Conservation (phyloP, 2,329 filamentous ascomycete genomes). For the Verticillium nonalfalfae region DNA sequence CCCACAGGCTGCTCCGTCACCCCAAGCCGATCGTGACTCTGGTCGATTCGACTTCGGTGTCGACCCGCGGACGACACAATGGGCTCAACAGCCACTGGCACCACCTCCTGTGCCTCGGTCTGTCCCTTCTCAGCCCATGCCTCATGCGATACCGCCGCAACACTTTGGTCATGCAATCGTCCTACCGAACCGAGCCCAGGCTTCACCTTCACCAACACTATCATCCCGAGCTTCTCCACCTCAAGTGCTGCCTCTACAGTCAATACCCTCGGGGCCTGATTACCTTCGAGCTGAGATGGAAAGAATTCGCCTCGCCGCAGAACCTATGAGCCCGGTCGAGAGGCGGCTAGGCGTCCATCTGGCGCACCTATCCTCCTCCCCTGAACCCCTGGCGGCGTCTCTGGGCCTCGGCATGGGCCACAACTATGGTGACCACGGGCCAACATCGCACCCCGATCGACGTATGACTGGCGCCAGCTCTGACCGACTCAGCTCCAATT, state of each 20-base stretch:
- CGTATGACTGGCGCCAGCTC: background rate
- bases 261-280: background rate
- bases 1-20: background rate
- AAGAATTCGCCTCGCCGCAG: background rate
- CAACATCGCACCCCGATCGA: background rate
- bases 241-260: background rate
- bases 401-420: background rate
- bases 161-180: background rate
- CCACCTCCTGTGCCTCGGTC: background rate
- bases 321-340: background rate
- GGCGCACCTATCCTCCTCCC: background rate
- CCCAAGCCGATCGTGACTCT: background rate
- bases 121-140: background rate
- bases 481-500: constrained; percentile 1
- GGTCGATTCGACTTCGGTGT: background rate
- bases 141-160: background rate
- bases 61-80: background rate
- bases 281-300: background rate
- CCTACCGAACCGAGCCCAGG: background rate
- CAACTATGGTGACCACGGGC: background rate
- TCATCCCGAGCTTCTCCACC: background rate
- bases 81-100: background rate
- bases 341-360: background rate
- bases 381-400: background rate
- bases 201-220: background rate